Base-by-base conservation (phyloP, 352 stramenopile genomes). In the Aphanomyces euteiches region DNA sequence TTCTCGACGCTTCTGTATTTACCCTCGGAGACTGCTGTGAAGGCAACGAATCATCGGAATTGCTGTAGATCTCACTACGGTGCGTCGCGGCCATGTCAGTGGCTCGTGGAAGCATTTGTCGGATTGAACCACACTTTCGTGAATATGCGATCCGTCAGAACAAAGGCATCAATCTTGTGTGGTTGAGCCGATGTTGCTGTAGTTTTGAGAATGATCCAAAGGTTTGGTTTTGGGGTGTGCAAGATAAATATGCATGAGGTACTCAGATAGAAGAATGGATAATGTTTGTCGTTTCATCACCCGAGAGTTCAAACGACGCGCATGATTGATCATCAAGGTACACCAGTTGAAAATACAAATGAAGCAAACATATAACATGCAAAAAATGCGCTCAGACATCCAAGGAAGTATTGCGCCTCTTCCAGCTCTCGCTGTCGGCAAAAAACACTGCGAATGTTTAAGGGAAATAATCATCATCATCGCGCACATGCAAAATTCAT, bases 261-360 rank as follows among this genome's bases (percentile, higher is more conserved):
- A 89, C 82, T 89, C 82, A 89, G 87, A 80, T 73, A 74, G 77
- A 75, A 69, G 67, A 80, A 90, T 90, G 82, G 82, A 90, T 87
- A 85, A 87, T 84, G 80, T 67, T 88, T 88, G 79, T 87, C 80
- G 79, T 88, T 86, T 90, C 82, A 90, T 85, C 15, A 90, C 79
- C 74, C 73, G 73, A 45, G 77, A 65, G 75, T 88, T 90, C 82
- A 88, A 90, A 90, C 80, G 80, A 87, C 79, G 82, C 82, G 82
- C 82, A 89, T 89, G 82, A 87, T 70, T 73, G 84, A 80, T 87
- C 86, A 89, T 89, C 78, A 74, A 74, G 43, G 80, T 86, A 81
- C 76, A 78, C 73, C 54, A 47, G 41, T 7, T n/a, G n/a, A 15
- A 17, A 39, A 66, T 72, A 58, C 8, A 36, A 58, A 28, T 2